These are phyloP conservation scores for Fomitiporia mediterranea DNA, from an alignment of 1,284 basidiomycete species.

Conservation along the genomic window DNA sequence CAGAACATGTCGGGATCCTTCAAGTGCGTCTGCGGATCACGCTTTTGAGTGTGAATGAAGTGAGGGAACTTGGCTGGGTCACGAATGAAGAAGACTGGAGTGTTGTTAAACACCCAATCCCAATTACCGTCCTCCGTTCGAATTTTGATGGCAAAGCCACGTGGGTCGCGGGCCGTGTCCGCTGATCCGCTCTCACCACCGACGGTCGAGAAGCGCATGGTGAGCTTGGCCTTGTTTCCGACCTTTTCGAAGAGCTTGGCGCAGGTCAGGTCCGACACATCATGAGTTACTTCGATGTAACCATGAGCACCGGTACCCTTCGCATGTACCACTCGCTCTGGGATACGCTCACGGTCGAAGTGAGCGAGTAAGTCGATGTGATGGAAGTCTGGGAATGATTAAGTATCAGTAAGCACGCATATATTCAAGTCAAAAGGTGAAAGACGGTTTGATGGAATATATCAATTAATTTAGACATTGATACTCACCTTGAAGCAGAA, in stretches of 20 bases:
- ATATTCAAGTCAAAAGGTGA: neutral
- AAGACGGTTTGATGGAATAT: slow-evolving; percentile 19
- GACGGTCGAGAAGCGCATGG: slow-evolving; percentile 84
- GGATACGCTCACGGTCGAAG: slow-evolving; percentile 93
- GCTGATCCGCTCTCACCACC: slow-evolving; percentile 85
- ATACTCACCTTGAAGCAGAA: slow-evolving; percentile 74
- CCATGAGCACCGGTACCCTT: slow-evolving; percentile 90
- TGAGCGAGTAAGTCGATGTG: slow-evolving; percentile 86
- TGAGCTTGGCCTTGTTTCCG: slow-evolving; percentile 67
- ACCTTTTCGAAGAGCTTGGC: slow-evolving; percentile 68
- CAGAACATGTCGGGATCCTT: slow-evolving; percentile 81
- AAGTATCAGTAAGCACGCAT: neutral
- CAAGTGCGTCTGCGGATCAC: slow-evolving; percentile 84
- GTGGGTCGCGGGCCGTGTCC: slow-evolving; percentile 89
- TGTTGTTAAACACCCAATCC: slow-evolving; percentile 93
- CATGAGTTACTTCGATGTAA: slow-evolving; percentile 84
- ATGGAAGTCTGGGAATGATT: slow-evolving; percentile 67
- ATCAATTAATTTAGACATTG: no score
- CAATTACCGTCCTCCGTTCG: slow-evolving; percentile 86
- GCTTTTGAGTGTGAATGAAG: slow-evolving; percentile 95
- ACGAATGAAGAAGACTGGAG: slow-evolving; percentile 84
- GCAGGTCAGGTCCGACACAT: slow-evolving; percentile 75
- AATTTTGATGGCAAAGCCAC: slow-evolving; percentile 91
- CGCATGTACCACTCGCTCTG: slow-evolving; percentile 89
- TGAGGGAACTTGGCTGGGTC: slow-evolving; percentile 84